Percentiles rank a stretch among this genome's conserved stretches.
Conservation (phyloP, 2,329 filamentous ascomycete genomes). For the Fusarium begoniae region DNA sequence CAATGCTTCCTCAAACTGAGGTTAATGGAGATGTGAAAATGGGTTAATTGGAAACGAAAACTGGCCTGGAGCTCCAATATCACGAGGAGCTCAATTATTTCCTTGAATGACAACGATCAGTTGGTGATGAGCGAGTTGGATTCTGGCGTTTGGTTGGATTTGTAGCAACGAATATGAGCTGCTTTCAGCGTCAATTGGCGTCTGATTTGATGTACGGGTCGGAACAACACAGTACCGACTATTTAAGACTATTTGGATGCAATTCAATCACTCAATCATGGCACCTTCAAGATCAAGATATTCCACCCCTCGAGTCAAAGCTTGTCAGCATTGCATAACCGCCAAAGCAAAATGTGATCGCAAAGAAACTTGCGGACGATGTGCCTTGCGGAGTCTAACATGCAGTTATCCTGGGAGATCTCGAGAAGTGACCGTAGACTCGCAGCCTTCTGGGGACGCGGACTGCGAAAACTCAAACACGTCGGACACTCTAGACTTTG, state of each 20-base stretch:
- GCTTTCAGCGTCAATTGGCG: neutral
- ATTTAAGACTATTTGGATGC: neutral
- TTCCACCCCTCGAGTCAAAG: slow-evolving; percentile 51
- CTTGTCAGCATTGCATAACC: slow-evolving; percentile 49
- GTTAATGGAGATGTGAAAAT: slow-evolving; percentile 44
- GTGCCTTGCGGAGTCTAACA: slow-evolving; percentile 40
- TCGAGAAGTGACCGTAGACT: neutral
- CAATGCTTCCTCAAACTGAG: slow-evolving; percentile 35
- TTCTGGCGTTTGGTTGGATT: slow-evolving; percentile 30
- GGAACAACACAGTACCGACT: neutral
- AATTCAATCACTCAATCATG: neutral
- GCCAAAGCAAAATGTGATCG: slow-evolving; percentile 55
- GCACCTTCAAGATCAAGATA: slow-evolving; percentile 40
- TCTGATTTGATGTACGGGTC: neutral
- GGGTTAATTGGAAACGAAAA: slow-evolving; percentile 33
- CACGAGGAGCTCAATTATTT: slow-evolving; percentile 15
- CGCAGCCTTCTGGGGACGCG: neutral
- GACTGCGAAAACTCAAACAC: neutral
- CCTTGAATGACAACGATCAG: slow-evolving; percentile 3
- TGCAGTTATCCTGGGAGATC: slow-evolving; percentile 43
- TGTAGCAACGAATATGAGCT: slow-evolving; percentile 28
- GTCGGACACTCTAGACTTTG: neutral
- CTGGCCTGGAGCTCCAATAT: slow-evolving; percentile 3
- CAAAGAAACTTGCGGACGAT: slow-evolving; percentile 47
- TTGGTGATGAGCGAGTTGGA: neutral